phyloP scores from a whole-genome alignment of 2,329 filamentous ascomycete genomes.

The Periconia sp. region DNA sequence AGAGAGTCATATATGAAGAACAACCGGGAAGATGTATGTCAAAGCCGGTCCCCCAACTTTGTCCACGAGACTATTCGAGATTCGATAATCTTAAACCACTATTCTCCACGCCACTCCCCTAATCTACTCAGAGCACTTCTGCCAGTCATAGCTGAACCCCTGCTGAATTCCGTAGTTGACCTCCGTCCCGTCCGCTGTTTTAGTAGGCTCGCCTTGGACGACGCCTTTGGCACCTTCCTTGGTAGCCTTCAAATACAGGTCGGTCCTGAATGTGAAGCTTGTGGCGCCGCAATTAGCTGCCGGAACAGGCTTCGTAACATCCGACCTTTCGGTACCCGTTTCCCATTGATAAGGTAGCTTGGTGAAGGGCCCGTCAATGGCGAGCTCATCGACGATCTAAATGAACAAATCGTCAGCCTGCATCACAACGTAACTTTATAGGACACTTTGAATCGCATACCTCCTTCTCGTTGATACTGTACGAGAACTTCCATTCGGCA shows the following conservation, averaged over 20 bases:
- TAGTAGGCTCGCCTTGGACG: conserved; percentile 8
- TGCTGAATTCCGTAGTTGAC: conserved; percentile 19
- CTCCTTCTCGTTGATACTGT: conserved; percentile 3
- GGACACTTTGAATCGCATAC: not conserved
- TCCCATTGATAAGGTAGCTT: conserved; percentile 6
- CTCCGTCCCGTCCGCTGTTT: conserved; percentile 1
- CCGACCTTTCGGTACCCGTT: conserved; percentile 4
- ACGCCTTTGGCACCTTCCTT: conserved; percentile 11
- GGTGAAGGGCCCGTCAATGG: conserved; percentile 8
- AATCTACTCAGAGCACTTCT: conserved; percentile 14
- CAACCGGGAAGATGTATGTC: too few relatives aligned
- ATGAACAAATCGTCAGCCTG: not conserved
- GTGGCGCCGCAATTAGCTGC: conserved; percentile 12
- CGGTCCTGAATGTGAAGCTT: conserved; percentile 15
- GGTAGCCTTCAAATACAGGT: conserved; percentile 12
- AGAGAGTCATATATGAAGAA: too few relatives aligned
- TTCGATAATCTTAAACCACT: too few relatives aligned
- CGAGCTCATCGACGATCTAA: conserved; percentile 12
- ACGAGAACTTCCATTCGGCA: conserved; percentile 16
- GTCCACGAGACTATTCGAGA: not conserved
- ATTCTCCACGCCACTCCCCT: too few relatives aligned
- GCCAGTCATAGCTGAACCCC: conserved; percentile 19
- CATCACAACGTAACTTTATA: not conserved
- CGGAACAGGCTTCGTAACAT: conserved; percentile 8
- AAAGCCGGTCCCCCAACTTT: too few relatives aligned